Percentiles rank a stretch among this genome's conserved stretches.
phyloP scores from a whole-genome alignment of 768 basidiomycete genomes.

The Pisolithus albus region DNA sequence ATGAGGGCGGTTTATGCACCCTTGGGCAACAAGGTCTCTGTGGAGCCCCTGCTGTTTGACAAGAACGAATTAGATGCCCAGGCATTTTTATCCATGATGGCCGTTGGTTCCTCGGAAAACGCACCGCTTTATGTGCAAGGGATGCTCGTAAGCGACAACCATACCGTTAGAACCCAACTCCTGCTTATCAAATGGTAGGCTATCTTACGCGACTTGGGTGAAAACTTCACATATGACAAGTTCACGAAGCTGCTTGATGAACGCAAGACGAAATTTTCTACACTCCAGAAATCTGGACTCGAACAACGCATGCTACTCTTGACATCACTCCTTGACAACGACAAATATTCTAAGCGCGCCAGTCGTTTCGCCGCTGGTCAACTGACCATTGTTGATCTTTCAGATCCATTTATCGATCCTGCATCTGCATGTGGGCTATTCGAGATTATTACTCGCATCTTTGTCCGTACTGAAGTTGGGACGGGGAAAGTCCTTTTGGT shows the following conservation, averaged over 20 bases:
- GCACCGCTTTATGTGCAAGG: conserved; percentile 68
- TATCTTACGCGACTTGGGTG: conserved; percentile 58
- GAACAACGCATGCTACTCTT: conserved; percentile 60
- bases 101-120: conserved; percentile 51
- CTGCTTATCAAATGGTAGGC: conserved; percentile 31
- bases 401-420: conserved; percentile 67
- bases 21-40: conserved; percentile 41
- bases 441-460: conserved; percentile 60
- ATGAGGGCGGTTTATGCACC: conserved; percentile 52
- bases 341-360: conserved; percentile 1
- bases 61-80: conserved; percentile 60
- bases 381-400: conserved; percentile 62
- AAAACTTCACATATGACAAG: conserved; percentile 43
- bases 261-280: conserved; percentile 24
- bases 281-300: conserved; percentile 43
- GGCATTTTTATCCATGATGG: conserved; percentile 72
- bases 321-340: conserved; percentile 46
- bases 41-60: conserved; percentile 49
- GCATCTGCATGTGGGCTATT: conserved; percentile 63
- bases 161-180: background rate
- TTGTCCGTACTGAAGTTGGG: conserved; percentile 50
- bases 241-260: conserved; percentile 43
- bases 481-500: conserved; percentile 67
- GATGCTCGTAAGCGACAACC: conserved; percentile 43
- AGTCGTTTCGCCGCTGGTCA: conserved; percentile 49